Conservation (phyloP, 2,329 filamentous ascomycete genomes). For the Ceratocystis destructans region DNA sequence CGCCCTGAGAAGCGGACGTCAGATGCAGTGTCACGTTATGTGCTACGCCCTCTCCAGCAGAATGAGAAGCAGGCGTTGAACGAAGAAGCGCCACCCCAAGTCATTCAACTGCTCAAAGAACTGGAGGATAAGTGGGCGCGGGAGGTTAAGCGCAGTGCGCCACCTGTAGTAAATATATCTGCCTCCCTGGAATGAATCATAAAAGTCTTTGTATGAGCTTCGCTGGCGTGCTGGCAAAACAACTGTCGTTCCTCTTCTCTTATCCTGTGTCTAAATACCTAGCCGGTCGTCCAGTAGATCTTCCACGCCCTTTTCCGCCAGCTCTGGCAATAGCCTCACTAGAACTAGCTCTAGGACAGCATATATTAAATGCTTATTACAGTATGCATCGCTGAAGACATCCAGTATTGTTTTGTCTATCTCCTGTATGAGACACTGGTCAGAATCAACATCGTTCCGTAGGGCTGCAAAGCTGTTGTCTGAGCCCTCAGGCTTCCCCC, state of each 20-base stretch:
- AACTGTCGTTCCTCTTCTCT: neutral
- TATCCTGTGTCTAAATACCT: constrained; percentile 21
- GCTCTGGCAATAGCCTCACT: constrained; percentile 71
- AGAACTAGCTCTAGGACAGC: constrained; percentile 67
- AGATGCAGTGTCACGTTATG: constrained; percentile 58
- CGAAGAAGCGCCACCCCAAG: constrained; percentile 35
- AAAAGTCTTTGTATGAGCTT: neutral
- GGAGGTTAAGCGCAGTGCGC: neutral
- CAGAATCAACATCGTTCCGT: constrained; percentile 26
- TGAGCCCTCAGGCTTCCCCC: constrained; percentile 20
- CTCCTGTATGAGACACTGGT: constrained; percentile 40
- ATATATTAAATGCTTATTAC: constrained; percentile 87
- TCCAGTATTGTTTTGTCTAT: constrained; percentile 54
- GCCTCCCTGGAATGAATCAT: neutral
- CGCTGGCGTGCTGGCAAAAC: neutral
- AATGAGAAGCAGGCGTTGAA: constrained; percentile 39
- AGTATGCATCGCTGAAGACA: constrained; percentile 67
- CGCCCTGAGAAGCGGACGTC: constrained; percentile 56
- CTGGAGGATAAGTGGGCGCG: constrained; percentile 31
- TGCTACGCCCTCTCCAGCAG: constrained; percentile 52
- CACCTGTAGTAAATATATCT: neutral
- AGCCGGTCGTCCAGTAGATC: constrained; percentile 65
- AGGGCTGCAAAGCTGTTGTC: constrained; percentile 20
- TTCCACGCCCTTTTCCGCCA: constrained; percentile 55
- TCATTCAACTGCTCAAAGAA: constrained; percentile 38